These are phyloP conservation scores for Sporothrix variecibatus DNA, from an alignment of 2,329 filamentous ascomycete species.

Conservation along the genomic window DNA sequence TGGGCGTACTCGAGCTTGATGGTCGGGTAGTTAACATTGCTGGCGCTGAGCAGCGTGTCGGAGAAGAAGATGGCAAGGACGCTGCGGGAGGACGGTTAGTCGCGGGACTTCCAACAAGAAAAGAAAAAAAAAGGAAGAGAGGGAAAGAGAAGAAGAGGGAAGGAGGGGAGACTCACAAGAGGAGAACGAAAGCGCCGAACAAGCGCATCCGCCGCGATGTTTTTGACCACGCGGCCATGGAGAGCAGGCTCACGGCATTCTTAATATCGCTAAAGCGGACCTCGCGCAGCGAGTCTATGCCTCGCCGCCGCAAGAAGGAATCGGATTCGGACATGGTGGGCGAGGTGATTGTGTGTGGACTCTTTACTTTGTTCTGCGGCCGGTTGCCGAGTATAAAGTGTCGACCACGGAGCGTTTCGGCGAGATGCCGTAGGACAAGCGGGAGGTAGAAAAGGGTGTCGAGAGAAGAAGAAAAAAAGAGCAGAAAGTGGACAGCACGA, in stretches of 20 bases:
- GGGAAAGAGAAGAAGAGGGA: too few species aligned
- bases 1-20: conserved; percentile 41
- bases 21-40: conserved; percentile 34
- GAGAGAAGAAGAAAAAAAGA: neutral
- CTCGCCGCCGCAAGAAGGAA: conserved; percentile 25
- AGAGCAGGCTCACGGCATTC: conserved; percentile 26
- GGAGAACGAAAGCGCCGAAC: conserved; percentile 36
- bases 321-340: conserved; percentile 25
- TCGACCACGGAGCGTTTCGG: neutral
- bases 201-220: conserved; percentile 42
- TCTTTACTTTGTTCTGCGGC: neutral
- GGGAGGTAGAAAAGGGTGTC: neutral
- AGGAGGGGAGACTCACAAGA: conserved; percentile 41
- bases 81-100: conserved; percentile 3
- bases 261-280: conserved; percentile 24
- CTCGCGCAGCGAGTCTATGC: conserved; percentile 27
- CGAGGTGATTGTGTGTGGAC: neutral
- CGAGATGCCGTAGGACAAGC: conserved; percentile 14
- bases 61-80: conserved; percentile 24
- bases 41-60: conserved; percentile 19
- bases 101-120: neutral
- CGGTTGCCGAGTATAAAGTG: neutral
- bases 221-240: conserved; percentile 37
- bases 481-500: neutral
- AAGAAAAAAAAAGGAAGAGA: too few species aligned